A percentile compares a stretch with the other conserved stretches of the same genome.
These are phyloP conservation scores for Trametes hirsuta DNA, from an alignment of 1,284 basidiomycete genomes.

Conservation along the genomic window DNA sequence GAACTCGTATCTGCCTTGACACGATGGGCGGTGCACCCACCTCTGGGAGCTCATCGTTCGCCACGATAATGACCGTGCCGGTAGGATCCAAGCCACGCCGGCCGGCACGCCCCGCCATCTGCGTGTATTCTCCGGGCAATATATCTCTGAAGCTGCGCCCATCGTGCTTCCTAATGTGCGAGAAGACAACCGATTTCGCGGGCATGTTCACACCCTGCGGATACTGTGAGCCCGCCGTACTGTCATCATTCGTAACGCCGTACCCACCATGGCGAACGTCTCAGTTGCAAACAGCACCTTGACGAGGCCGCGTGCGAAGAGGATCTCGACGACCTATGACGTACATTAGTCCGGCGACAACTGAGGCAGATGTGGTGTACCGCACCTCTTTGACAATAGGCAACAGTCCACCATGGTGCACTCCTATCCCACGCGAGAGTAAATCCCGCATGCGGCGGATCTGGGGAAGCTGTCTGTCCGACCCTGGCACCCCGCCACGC, in stretches of 20 bases:
- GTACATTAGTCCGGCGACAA: background rate
- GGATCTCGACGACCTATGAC: slow-evolving; percentile 87
- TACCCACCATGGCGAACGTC: slow-evolving; percentile 96
- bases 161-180: slow-evolving; percentile 95
- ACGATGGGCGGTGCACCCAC: slow-evolving; percentile 45
- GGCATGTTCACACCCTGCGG: slow-evolving; percentile 98
- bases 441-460: slow-evolving; percentile 92
- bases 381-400: slow-evolving; percentile 96
- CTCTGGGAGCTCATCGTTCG: slow-evolving; percentile 85
- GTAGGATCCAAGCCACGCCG: slow-evolving; percentile 94
- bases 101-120: slow-evolving; percentile 99
- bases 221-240: slow-evolving; percentile 1
- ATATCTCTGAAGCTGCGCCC: slow-evolving; percentile 91
- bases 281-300: slow-evolving; percentile 99
- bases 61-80: slow-evolving; percentile 93
- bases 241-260: background rate
- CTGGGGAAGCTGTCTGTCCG: slow-evolving; percentile 94
- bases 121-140: slow-evolving; percentile 92
- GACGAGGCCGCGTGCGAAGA: slow-evolving; percentile 95
- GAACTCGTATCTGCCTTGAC: background rate
- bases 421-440: slow-evolving; percentile 91
- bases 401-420: slow-evolving; percentile 96
- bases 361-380: slow-evolving; percentile 42
- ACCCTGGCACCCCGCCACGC: slow-evolving; percentile 50
- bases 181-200: slow-evolving; percentile 96